Evolutionary conservation across 257 asterid genomes (phyloP).

Genomic region (Jaltomata sinuosa): DNA sequence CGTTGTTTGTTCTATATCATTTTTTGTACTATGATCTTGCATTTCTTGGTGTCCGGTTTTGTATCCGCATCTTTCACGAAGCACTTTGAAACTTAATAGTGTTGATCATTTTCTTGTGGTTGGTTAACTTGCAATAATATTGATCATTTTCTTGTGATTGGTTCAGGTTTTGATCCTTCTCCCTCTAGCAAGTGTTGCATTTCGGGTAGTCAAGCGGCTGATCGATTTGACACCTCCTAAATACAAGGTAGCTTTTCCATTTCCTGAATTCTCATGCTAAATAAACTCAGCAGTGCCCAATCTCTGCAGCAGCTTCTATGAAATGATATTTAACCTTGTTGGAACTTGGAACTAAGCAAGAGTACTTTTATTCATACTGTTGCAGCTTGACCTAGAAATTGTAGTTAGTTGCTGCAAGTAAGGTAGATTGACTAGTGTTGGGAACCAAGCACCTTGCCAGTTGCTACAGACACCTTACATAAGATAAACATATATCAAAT

Average conservation of each 20-base stretch:
- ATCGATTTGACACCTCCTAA: slow-evolving; percentile 79
- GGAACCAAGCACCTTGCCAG: background rate
- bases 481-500: background rate
- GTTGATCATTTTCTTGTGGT: background rate
- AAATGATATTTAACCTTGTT: background rate
- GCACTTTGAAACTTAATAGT: background rate
- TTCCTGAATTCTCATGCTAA: background rate
- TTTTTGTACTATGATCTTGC: background rate
- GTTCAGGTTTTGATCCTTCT: slow-evolving; percentile 74
- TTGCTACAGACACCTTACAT: background rate
- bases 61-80: background rate
- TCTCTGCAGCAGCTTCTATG: background rate
- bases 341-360: background rate
- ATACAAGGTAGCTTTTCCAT: slow-evolving; percentile 44
- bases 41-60: background rate
- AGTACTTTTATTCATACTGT: background rate
- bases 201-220: slow-evolving; percentile 68
- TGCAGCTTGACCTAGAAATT: background rate
- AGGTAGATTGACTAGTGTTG: background rate
- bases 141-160: slow-evolving; percentile 4
- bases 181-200: slow-evolving; percentile 87
- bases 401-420: background rate
- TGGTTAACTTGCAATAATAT: background rate
- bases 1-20: background rate
- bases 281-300: background rate